These are phyloP conservation scores for Parathielavia hyrcaniae DNA, from an alignment of 495 filamentous ascomycete species.

Conservation along the genomic window DNA sequence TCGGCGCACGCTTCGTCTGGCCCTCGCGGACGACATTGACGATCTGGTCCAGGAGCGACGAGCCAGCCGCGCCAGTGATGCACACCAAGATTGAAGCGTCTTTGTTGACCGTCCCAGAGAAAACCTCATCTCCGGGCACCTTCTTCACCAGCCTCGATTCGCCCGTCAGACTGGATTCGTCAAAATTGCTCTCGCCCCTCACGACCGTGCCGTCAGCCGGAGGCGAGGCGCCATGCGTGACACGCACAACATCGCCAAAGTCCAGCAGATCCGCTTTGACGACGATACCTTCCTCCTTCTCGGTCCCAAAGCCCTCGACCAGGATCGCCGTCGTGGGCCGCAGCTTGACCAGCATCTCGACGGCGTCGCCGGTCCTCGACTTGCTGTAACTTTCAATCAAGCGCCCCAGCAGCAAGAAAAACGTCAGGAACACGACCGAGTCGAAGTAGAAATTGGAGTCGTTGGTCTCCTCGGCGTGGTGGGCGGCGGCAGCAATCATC, in stretches of 20 bases:
- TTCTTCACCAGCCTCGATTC: conserved; percentile 78
- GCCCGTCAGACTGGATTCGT: conserved; percentile 86
- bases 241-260: conserved; percentile 69
- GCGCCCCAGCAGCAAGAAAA: conserved; percentile 77
- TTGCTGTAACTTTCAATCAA: conserved; percentile 90
- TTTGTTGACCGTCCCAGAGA: conserved; percentile 80
- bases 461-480: conserved; percentile 29
- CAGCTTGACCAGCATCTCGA: conserved; percentile 70
- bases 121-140: conserved; percentile 62
- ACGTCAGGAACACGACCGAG: conserved; percentile 85
- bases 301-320: conserved; percentile 41
- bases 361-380: conserved; percentile 82
- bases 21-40: conserved; percentile 86
- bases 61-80: conserved; percentile 63
- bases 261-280: conserved; percentile 73
- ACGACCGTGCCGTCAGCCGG: conserved; percentile 74
- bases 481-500: conserved; percentile 60
- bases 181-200: conserved; percentile 61
- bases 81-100: conserved; percentile 61
- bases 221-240: conserved; percentile 75
- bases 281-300: conserved; percentile 30
- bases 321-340: conserved; percentile 74
- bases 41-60: conserved; percentile 89
- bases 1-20: conserved; percentile 77
- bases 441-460: conserved; percentile 78